Evolutionary conservation across 345 rosid species (phyloP).

Genomic region (Eutrema yunnanense): DNA sequence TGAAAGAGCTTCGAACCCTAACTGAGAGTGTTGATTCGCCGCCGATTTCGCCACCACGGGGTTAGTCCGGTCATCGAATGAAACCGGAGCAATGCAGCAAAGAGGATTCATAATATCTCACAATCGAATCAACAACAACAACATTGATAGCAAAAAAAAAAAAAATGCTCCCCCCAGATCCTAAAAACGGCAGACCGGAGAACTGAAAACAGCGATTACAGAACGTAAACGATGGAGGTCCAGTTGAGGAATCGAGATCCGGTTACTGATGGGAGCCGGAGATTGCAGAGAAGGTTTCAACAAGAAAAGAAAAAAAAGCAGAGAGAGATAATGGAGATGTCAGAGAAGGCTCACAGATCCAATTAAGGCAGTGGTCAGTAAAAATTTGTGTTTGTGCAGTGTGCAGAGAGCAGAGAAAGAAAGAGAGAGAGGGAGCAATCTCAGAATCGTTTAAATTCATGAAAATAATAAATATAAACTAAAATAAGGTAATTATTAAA

Average conservation of each 20-base stretch:
- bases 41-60: constrained; percentile 56
- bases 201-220: background rate
- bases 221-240: background rate
- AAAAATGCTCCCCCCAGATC: background rate
- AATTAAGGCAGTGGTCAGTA: constrained; percentile 53
- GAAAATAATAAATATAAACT: background rate
- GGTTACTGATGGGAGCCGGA: constrained; percentile 6
- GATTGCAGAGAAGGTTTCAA: background rate
- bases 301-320: background rate
- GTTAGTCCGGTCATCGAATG: constrained; percentile 73
- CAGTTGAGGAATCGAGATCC: constrained; percentile 21
- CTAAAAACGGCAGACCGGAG: background rate
- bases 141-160: background rate
- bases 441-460: constrained; percentile 23
- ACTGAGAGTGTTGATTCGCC: constrained; percentile 37
- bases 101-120: constrained; percentile 65
- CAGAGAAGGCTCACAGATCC: constrained; percentile 44
- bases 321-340: constrained; percentile 28
- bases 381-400: constrained; percentile 38
- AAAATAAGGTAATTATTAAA: constrained; percentile 15
- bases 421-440: constrained; percentile 22
- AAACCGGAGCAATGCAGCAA: constrained; percentile 99
- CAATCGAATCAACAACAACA: constrained; percentile 4
- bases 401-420: constrained; percentile 6
- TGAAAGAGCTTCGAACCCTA: constrained; percentile 34